Base-by-base conservation (phyloP, 2,329 filamentous ascomycete genomes). In the Biscogniauxia marginata region DNA sequence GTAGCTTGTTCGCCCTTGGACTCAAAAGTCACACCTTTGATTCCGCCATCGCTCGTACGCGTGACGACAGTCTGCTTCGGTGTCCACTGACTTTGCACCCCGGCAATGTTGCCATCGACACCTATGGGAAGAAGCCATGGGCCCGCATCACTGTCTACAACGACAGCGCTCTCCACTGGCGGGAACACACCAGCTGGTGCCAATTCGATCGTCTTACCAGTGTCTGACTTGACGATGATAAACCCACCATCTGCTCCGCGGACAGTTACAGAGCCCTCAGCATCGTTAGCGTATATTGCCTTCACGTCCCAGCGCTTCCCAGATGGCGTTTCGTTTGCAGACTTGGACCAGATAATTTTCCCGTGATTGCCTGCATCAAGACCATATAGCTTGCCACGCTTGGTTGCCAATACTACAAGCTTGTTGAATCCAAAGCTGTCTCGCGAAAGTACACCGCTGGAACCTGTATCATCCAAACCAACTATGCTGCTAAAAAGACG, bases 341-440 rank as follows among this genome's bases (percentile, higher is more conserved):
- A 82, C 48, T 83, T 79, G 47, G 84, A 88, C 95, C 95, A 98
- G 18, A 90, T 74, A 8, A 96, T 77, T 34, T 80, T 80, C 3
- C 92, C 92, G 11, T 88, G 80, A 57, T 86, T 87, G 21, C 87
- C 90, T 30, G 87, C 85, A 71, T 96, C 87, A 19, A 99, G 77
- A 3, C 88, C 91, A 63, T 93, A 89, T 18, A 98, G 75, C 62
- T 89, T 87, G 13, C 93, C 93, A 55, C 86, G 87, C 53, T 84
- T 81, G 1, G 93, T 96, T 5, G 88, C 92, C 50, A 96, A 78
- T 55, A 97, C 79, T 5, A 93, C 83, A 25, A 93, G 77, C 74
- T 96, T 96, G 71, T 90, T 88, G 74, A 97, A 93, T 4, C 93
- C 93, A 71, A 98, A 98, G 43, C 81, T 84, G 66, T 95, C 89